Base-by-base conservation (phyloP, 1,139 yeast species). In the Zygosaccharomyces sapae region DNA sequence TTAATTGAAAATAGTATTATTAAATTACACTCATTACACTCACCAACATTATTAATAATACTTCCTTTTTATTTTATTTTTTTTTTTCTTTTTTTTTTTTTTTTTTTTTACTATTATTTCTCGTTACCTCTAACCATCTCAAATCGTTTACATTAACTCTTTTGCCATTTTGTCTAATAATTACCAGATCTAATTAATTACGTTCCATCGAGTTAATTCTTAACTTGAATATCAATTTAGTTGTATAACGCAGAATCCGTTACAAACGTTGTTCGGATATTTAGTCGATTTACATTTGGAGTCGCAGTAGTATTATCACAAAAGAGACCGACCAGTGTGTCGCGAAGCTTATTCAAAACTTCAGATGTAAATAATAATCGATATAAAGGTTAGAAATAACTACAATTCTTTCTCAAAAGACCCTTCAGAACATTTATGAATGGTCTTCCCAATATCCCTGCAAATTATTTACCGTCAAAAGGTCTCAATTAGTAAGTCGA, bases 391-490 rank as follows among this genome's bases (percentile, higher is more conserved):
- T 22, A 12, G 13, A 35, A 35, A 19, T 35, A 35, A 37, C 24
- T 22, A 9, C 22, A 12, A 37, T 24, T 12, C 18, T 22, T 24
- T 24, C 5, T n/a, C n/a, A 27, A 13, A 19, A 35, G 27, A 35
- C 9, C 38, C 7, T 27, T 33, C 31, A 13, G 24, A 36, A 27
- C 42, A 41, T 45, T 41, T 49, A 49, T 51, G 54, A 45, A 49
- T 49, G 50, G 46, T 37, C 37, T 41, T 18, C 22, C 44, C 30
- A 33, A 43, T 16, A 43, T 49, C 35, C 47, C 46, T 39, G 46
- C 54, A 40, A 41, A 45, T 33, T 52, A 50, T 30, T 42, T 55
- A 39, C 58, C 58, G n/a, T 51, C 58, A 18, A 48, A 46, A 52
- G 53, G 46, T 47, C 56, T 4, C 53, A 47, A 45, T 33, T 43